Evolutionary conservation across 2,329 filamentous ascomycete species (phyloP).

Genomic region (Botrytis fabae): DNA sequence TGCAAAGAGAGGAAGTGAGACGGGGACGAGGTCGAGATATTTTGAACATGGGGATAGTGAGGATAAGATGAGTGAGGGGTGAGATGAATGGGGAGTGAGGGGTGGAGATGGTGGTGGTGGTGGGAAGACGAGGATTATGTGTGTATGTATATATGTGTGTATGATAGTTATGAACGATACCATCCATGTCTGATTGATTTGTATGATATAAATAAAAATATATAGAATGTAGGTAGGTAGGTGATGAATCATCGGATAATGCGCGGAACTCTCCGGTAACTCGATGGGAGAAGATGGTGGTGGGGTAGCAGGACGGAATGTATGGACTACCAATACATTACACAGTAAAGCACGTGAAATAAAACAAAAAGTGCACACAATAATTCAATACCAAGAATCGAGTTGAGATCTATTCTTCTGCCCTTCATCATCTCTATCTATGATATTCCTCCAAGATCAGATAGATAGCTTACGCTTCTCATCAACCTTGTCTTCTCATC

Average conservation of each 20-base stretch:
- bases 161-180: too few relatives aligned
- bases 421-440: not conserved
- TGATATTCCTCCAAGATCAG: not conserved
- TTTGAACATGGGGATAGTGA: constrained; percentile 37
- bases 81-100: not conserved
- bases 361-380: not conserved
- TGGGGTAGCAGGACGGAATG: too few relatives aligned
- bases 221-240: too few relatives aligned
- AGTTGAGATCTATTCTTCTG: not conserved
- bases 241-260: too few relatives aligned
- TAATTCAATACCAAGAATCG: not conserved
- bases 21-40: constrained; percentile 37
- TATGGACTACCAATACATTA: too few relatives aligned
- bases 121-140: not conserved
- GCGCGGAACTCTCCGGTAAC: too few relatives aligned
- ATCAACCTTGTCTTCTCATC: not conserved
- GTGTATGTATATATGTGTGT: too few relatives aligned
- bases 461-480: not conserved
- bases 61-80: not conserved
- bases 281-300: too few relatives aligned
- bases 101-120: not conserved
- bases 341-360: not conserved
- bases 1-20: constrained; percentile 35
- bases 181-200: too few relatives aligned
- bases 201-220: too few relatives aligned